Conservation (phyloP, 768 basidiomycete genomes). For the Amanita brunnescens region DNA sequence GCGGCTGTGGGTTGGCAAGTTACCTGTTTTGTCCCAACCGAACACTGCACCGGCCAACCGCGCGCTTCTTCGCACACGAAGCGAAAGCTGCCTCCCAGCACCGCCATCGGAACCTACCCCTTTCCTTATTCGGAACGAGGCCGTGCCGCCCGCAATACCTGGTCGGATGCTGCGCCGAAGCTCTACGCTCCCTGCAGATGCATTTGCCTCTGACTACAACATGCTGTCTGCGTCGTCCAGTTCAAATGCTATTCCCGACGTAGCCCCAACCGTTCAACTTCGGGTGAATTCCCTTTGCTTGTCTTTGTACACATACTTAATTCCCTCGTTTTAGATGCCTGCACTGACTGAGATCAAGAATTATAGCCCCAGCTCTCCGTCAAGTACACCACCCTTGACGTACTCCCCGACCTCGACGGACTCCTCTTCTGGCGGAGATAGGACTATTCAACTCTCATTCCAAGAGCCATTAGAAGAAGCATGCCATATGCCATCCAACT, state of each 20-base stretch:
- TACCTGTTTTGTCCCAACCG: constrained; percentile 19
- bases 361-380: constrained; percentile 33
- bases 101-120: constrained; percentile 13
- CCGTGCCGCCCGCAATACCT: background rate
- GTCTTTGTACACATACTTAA: background rate
- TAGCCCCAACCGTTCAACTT: background rate
- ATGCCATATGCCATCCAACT: constrained; percentile 20
- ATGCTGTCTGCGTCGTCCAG: background rate
- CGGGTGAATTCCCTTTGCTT: background rate
- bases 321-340: background rate
- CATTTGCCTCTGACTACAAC: constrained; percentile 8
- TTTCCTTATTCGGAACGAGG: constrained; percentile 16
- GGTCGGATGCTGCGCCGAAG: constrained; percentile 27
- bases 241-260: background rate
- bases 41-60: constrained; percentile 7
- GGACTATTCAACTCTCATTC: constrained; percentile 50
- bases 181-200: constrained; percentile 32
- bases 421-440: constrained; percentile 44
- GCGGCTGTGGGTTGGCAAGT: constrained; percentile 90
- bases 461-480: constrained; percentile 22
- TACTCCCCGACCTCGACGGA: constrained; percentile 56
- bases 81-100: constrained; percentile 15
- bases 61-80: background rate
- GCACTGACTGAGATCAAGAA: constrained; percentile 11
- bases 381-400: constrained; percentile 42